Conservation (phyloP, 176 grass and related monocot species). For the Triticum aestivum region IWGSC_CS_RefSeq_v2.1 NC_057807.1:196651352-196651851, state of each 20-base stretch:
- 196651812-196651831: too few species aligned
- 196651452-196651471: too few species aligned
- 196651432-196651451: background rate
- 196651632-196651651: too few species aligned
- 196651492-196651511: background rate
- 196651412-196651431: background rate
- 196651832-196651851: too few species aligned
- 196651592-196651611: too few species aligned
- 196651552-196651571: too few species aligned
- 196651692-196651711: constrained; percentile 15
- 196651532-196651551: constrained; percentile 10
- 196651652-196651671: too few species aligned
- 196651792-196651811: too few species aligned
- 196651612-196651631: too few species aligned
- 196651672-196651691: background rate
- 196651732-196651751: background rate
- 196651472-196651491: background rate
- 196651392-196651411: constrained; percentile 4
- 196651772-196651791: background rate
- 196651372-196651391: constrained; percentile 41
- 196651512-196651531: background rate
- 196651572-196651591: too few species aligned
- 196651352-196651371: constrained; percentile 50
- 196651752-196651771: background rate
- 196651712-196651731: background rate